phyloP scores from a whole-genome alignment of 495 filamentous ascomycete genomes.

The Copromyces sp. region DNA sequence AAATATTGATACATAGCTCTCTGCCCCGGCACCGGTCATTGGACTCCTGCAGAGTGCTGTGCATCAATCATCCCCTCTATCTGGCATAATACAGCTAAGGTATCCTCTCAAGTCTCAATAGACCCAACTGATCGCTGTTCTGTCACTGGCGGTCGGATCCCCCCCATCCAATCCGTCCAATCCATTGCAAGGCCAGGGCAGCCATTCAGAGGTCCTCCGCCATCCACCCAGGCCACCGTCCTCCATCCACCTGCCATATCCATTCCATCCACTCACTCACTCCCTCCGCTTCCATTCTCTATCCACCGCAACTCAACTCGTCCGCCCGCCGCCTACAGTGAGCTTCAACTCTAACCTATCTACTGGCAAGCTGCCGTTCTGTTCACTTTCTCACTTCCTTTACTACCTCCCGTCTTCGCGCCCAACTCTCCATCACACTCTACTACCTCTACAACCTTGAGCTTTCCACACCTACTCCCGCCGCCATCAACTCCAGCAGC shows the following conservation, averaged over 20 bases:
- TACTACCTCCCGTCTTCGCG: not conserved
- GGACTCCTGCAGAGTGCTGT: not conserved
- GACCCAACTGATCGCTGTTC: not conserved
- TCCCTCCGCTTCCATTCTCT: not conserved
- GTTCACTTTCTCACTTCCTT: not conserved
- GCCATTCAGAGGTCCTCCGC: not conserved
- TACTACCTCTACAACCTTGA: not conserved
- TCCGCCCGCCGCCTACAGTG: not conserved
- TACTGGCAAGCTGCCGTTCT: not conserved
- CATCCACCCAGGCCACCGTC: not conserved
- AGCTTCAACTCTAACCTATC: not conserved
- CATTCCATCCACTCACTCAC: not conserved
- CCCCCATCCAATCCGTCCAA: not conserved
- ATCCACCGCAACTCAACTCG: not conserved
- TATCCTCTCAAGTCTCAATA: not conserved
- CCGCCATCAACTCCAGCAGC: not conserved
- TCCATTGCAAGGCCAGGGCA: not conserved
- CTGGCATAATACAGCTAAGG: not conserved
- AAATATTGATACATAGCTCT: not conserved
- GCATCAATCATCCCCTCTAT: not conserved
- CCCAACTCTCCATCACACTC: not conserved
- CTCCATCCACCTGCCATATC: not conserved
- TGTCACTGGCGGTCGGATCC: not conserved
- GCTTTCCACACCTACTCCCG: not conserved
- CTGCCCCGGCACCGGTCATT: not conserved